Evolutionary conservation across 257 asterid genomes (phyloP), one percentile per base, ranked within the genome.

Genomic region (Primulina eburnea): DNA sequence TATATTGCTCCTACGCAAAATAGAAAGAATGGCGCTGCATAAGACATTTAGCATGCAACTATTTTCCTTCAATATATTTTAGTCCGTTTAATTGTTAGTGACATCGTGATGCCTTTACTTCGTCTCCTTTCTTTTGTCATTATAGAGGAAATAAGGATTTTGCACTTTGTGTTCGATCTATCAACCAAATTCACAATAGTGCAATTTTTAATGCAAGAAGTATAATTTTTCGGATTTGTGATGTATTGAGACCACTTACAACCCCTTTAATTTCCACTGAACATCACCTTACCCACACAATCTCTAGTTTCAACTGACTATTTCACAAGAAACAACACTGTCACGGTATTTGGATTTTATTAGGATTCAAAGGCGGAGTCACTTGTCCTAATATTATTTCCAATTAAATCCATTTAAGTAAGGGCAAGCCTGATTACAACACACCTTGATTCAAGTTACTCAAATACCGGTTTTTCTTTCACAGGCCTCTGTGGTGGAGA

Each of bases 401-500:
- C 20, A 14, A 14, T 14, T 16, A 5, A 50, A 50, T 50, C 56
- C 20, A 14, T 47, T 47, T 47, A 4, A 47, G 0, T 14, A 4
- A 16, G 56, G 56, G 20, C 56, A 50, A 50, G 56, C 18, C 56
- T 5, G 8, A 50, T 50, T 43, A 6, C 7, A 14, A 5, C 18
- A 47, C 56, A 14, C 20, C 56, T 47, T 47, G 20, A 47, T 47
- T 16, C 56, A 14, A 47, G n/a, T 38, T 10, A 47, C 18, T 14
- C 64, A 73, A 37, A 75, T 28, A 12, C 30, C 24, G 59, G 47
- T 9, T 58, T 75, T 8, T 66, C 56, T 75, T 72, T 75, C 35
- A 76, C 89, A 92, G 97, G 97, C 96, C 35, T 75, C 85, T 68
- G 86, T 87, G 65, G 92, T 82, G 77, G 94, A 84, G 72, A 85